Evolutionary conservation across 345 rosid genomes (phyloP).

Genomic region (Lepidium africanum): DNA sequence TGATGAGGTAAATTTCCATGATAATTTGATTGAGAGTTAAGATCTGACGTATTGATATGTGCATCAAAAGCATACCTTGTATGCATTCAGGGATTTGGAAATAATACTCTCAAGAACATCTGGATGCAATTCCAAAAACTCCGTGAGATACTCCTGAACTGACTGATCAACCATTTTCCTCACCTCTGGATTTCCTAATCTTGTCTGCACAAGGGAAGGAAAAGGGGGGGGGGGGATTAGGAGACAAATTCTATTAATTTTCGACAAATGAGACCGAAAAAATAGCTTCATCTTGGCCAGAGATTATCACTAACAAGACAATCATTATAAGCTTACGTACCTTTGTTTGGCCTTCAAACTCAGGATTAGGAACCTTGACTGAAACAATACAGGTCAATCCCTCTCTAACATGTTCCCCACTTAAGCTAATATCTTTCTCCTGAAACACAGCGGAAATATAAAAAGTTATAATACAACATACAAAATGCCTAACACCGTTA

Average conservation of each 20-base stretch:
- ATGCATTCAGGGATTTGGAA: constrained; percentile 89
- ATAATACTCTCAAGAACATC: constrained; percentile 84
- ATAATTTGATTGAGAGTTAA: not conserved
- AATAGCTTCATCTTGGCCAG: not conserved
- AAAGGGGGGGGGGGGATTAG: not conserved
- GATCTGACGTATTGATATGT: not conserved
- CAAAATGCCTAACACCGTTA: not conserved
- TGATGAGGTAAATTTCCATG: constrained; percentile 3
- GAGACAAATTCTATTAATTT: not conserved
- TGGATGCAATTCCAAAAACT: constrained; percentile 94
- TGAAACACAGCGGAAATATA: constrained; percentile 23
- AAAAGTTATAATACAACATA: not conserved
- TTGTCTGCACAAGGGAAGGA: constrained; percentile 47
- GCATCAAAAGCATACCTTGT: constrained; percentile 52
- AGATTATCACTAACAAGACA: not conserved
- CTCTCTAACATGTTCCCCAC: constrained; percentile 97
- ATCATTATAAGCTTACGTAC: constrained; percentile 31
- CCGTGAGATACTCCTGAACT: constrained; percentile 91
- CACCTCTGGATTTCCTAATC: constrained; percentile 99
- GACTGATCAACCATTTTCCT: constrained; percentile 91
- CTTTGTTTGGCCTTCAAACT: constrained; percentile 99
- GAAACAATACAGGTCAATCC: constrained; percentile 93
- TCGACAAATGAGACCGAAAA: not conserved
- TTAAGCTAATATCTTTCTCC: constrained; percentile 88
- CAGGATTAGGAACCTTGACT: constrained; percentile 97